These are phyloP conservation scores for Anethum foeniculum DNA, from an alignment of 140 eudicot genomes.

Conservation along the genomic window DNA sequence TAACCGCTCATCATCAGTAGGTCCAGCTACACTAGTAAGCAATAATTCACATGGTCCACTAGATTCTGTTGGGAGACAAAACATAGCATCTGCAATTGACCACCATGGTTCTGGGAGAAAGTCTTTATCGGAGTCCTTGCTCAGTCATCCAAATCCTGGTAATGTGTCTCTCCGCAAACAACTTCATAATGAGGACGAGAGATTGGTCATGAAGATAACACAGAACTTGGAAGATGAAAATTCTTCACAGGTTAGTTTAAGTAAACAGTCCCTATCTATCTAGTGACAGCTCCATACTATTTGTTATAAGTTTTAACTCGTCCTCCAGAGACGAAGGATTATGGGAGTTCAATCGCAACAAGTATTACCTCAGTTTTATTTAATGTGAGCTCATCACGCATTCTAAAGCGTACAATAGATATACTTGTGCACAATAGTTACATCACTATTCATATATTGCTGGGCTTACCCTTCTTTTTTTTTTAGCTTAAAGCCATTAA, in stretches of 20 bases:
- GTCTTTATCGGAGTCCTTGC: slow-evolving; percentile 83
- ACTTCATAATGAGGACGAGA: slow-evolving; percentile 51
- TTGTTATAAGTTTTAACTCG: background rate
- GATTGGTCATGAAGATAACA: slow-evolving; percentile 26
- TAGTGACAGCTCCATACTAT: background rate
- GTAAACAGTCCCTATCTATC: background rate
- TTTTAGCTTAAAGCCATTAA: background rate
- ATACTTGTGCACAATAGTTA: background rate
- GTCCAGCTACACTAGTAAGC: slow-evolving; percentile 28
- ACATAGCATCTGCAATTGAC: slow-evolving; percentile 71
- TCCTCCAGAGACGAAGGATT: background rate
- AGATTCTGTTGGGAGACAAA: slow-evolving; percentile 64
- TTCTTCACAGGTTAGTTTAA: slow-evolving; percentile 40
- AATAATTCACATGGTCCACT: slow-evolving; percentile 29
- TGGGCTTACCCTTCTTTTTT: background rate
- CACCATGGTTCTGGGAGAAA: slow-evolving; percentile 90
- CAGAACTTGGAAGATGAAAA: slow-evolving; percentile 51
- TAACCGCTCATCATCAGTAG: slow-evolving; percentile 37
- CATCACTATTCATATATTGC: background rate
- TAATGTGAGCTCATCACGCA: background rate
- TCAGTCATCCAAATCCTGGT: slow-evolving; percentile 55
- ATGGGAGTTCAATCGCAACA: background rate
- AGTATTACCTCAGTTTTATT: background rate
- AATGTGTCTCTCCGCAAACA: slow-evolving; percentile 78
- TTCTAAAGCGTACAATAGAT: background rate